Percentiles rank a stretch among this genome's conserved stretches.
Evolutionary conservation across 768 basidiomycete genomes (phyloP).

Genomic region (Termitomyces bulborhizus): DNA sequence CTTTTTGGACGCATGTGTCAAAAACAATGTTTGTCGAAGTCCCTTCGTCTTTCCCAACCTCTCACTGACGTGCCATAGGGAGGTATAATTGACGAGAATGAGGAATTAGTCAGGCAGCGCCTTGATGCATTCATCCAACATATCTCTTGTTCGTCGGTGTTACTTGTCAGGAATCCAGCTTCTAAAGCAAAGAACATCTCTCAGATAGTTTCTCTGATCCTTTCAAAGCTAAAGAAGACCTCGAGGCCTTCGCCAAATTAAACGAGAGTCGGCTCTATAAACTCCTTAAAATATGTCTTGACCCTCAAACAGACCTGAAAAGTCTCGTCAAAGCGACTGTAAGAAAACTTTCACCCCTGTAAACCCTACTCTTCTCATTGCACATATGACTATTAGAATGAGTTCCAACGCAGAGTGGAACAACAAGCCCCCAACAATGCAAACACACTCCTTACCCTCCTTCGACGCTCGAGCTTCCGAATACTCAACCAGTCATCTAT

Average conservation of each 20-base stretch:
- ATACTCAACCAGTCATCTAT: conserved; percentile 84
- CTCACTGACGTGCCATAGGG: conserved; percentile 44
- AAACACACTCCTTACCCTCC: conserved; percentile 62
- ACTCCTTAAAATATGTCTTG: conserved; percentile 73
- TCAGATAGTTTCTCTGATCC: conserved; percentile 60
- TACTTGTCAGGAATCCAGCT: neutral
- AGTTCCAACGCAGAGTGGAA: conserved; percentile 73
- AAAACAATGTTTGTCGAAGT: conserved; percentile 69
- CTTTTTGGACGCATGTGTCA: conserved; percentile 67
- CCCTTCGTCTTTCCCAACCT: neutral
- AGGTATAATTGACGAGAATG: conserved; percentile 83
- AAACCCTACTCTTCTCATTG: neutral
- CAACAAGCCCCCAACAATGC: conserved; percentile 55
- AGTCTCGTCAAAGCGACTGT: conserved; percentile 74
- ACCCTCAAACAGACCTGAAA: conserved; percentile 80
- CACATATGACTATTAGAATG: conserved; percentile 39
- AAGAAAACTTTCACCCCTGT: neutral
- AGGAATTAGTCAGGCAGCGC: conserved; percentile 50
- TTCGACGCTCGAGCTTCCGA: conserved; percentile 65
- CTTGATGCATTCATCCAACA: conserved; percentile 51
- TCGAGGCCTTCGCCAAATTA: conserved; percentile 75
- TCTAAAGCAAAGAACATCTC: neutral
- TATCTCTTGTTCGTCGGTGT: conserved; percentile 48
- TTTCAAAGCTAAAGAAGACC: conserved; percentile 69
- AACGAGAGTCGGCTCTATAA: conserved; percentile 88